Conservation (phyloP, 257 asterid species). For the Solanum gracilifrons region DNA sequence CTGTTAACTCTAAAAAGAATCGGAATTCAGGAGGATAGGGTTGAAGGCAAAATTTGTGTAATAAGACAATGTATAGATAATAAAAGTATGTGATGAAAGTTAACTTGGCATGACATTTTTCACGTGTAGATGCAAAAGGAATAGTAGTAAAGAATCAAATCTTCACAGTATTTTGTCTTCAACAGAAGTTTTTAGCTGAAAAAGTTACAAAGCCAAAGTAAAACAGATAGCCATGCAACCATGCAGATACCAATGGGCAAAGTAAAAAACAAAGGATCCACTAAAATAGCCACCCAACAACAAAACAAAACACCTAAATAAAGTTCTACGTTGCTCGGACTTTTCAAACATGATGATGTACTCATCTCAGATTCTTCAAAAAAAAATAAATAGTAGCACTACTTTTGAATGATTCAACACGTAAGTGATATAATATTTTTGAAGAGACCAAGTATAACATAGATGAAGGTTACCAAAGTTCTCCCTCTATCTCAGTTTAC, state of each 20-base stretch:
- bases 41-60: background rate
- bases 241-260: constrained; percentile 18
- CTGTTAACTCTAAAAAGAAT: background rate
- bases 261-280: background rate
- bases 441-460: background rate
- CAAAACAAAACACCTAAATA: background rate
- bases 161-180: constrained; percentile 1
- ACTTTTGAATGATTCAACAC: background rate
- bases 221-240: constrained; percentile 22
- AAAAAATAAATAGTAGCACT: background rate
- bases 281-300: background rate
- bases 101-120: background rate
- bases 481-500: background rate
- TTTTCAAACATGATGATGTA: background rate
- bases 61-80: background rate
- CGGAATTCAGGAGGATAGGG: background rate
- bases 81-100: background rate
- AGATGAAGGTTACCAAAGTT: background rate
- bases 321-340: background rate
- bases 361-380: background rate
- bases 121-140: constrained; percentile 3
- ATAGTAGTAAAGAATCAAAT: constrained; percentile 7
- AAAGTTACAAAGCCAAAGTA: constrained; percentile 3
- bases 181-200: background rate
- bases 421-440: too few species aligned